phyloP scores from a whole-genome alignment of 2,329 filamentous ascomycete genomes.

The Pseudogymnoascus sp. region DNA sequence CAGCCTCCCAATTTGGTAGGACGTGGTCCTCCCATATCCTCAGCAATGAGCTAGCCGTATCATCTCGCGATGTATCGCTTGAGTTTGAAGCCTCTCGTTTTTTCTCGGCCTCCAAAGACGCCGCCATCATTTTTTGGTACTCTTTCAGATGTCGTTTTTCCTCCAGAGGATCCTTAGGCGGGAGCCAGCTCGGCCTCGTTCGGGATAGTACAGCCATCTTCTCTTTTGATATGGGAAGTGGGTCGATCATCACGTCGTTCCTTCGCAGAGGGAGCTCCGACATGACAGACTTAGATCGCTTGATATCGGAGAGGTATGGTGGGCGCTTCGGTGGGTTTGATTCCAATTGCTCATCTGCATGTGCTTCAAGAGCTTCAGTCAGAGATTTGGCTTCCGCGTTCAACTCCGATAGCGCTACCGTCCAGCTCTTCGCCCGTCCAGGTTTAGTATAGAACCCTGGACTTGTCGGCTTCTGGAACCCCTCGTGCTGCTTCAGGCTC shows the following conservation, averaged over 20 bases:
- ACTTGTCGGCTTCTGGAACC: not conserved
- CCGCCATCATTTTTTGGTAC: constrained; percentile 75
- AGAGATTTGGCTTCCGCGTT: constrained; percentile 65
- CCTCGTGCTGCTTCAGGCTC: constrained; percentile 45
- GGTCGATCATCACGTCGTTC: constrained; percentile 76
- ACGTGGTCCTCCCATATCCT: constrained; percentile 69
- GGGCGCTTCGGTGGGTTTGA: constrained; percentile 20
- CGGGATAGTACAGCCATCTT: constrained; percentile 77
- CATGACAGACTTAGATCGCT: constrained; percentile 56
- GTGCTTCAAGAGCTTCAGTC: constrained; percentile 73
- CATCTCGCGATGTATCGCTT: constrained; percentile 46
- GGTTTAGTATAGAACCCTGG: constrained; percentile 8
- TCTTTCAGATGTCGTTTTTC: constrained; percentile 82
- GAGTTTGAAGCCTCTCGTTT: constrained; percentile 47
- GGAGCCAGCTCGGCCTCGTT: constrained; percentile 75
- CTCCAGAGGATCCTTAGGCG: constrained; percentile 81
- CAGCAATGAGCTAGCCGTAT: constrained; percentile 45
- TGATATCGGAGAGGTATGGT: constrained; percentile 30
- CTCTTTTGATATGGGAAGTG: constrained; percentile 74
- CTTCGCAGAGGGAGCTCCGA: constrained; percentile 51
- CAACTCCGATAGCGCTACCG: constrained; percentile 57
- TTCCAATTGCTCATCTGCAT: constrained; percentile 58
- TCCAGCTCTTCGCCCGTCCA: constrained; percentile 65
- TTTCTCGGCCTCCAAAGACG: constrained; percentile 51
- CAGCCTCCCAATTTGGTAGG: constrained; percentile 65